phyloP scores from a whole-genome alignment of 495 filamentous ascomycete genomes.

The Penicillium canariense region DNA sequence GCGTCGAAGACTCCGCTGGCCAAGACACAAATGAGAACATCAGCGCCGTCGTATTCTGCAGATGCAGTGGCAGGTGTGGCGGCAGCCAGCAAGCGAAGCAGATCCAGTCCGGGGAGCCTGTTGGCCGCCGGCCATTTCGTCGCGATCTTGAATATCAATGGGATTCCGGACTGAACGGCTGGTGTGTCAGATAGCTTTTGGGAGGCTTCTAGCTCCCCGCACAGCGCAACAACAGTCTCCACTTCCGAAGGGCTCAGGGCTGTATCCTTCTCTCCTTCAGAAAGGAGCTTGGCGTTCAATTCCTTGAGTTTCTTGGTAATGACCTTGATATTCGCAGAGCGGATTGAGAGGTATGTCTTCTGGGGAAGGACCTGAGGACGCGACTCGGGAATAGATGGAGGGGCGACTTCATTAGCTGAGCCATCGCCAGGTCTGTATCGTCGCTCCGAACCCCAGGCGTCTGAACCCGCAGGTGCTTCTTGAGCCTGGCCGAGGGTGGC shows the following conservation, averaged over 20 bases:
- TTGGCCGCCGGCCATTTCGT: constrained; percentile 75
- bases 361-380: constrained; percentile 72
- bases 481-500: constrained; percentile 67
- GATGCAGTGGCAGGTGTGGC: constrained; percentile 60
- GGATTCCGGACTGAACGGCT: constrained; percentile 46
- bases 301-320: constrained; percentile 73
- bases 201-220: constrained; percentile 55
- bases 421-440: constrained; percentile 73
- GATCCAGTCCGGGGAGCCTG: constrained; percentile 79
- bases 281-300: constrained; percentile 64
- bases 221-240: constrained; percentile 52
- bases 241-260: constrained; percentile 72
- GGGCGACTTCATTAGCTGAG: constrained; percentile 28
- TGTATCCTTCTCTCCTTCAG: constrained; percentile 67
- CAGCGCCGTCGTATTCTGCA: constrained; percentile 55
- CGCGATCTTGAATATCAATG: constrained; percentile 62
- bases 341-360: constrained; percentile 75
- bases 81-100: constrained; percentile 74
- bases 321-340: constrained; percentile 56
- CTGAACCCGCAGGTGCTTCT: constrained; percentile 46
- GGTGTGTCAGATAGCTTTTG: constrained; percentile 33
- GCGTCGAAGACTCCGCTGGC: constrained; percentile 56
- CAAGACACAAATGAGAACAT: constrained; percentile 43
- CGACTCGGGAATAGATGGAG: constrained; percentile 35
- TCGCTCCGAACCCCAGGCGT: constrained; percentile 75